Conservation (phyloP, 176 grass and related monocot species). For the Calamus simplicifolius region DNA sequence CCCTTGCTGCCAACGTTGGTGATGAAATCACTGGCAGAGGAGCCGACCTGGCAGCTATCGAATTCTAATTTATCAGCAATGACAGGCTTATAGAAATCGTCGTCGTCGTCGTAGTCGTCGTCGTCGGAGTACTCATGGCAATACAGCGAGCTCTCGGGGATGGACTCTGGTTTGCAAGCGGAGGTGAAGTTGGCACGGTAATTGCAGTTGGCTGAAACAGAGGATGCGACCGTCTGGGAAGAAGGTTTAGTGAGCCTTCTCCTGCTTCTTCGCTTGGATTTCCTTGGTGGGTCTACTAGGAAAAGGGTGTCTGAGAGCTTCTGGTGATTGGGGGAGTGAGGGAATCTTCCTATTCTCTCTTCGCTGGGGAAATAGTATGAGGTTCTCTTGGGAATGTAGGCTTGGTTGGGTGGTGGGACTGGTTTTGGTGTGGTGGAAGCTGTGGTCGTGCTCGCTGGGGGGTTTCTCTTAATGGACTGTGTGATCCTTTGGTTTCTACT, state of each 20-base stretch:
- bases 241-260: slow-evolving; percentile 12
- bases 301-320: no score
- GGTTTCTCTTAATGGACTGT: slow-evolving; percentile 5
- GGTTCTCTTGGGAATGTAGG: slow-evolving; percentile 49
- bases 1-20: no score
- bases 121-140: no score
- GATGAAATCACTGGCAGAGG: no score
- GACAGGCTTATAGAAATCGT: slow-evolving; percentile 6
- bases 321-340: neutral
- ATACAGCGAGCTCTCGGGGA: no score
- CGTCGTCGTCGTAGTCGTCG: neutral
- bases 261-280: slow-evolving; percentile 12
- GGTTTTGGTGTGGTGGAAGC: slow-evolving; percentile 2
- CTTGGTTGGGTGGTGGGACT: neutral
- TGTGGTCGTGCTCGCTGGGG: neutral
- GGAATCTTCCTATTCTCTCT: slow-evolving; percentile 12
- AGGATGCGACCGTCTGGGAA: neutral
- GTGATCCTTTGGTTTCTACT: slow-evolving; percentile 8
- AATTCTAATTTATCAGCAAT: no score
- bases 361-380: slow-evolving; percentile 57
- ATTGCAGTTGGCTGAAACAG: no score
- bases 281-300: slow-evolving; percentile 5
- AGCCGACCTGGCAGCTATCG: no score
- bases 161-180: no score
- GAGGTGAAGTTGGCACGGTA: no score